phyloP scores from a whole-genome alignment of 2,329 filamentous ascomycete genomes.

The Trichoderma sp. region DNA sequence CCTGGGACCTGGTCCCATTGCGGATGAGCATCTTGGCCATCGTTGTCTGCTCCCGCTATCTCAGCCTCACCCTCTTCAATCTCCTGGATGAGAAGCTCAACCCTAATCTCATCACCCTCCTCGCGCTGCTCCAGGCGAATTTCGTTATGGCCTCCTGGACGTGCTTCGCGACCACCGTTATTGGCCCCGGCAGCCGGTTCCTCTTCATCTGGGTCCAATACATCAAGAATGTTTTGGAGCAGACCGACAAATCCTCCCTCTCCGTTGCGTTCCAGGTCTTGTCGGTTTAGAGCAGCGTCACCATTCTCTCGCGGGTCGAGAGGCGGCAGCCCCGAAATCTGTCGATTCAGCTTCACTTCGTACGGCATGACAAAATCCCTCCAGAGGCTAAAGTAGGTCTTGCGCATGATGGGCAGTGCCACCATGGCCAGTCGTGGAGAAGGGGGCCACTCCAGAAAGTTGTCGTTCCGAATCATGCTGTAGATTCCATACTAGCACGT shows the following conservation, averaged over 20 bases:
- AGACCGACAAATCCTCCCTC: slow-evolving; percentile 40
- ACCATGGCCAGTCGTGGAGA: slow-evolving; percentile 54
- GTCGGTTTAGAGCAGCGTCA: slow-evolving; percentile 28
- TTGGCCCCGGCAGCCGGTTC: slow-evolving; percentile 25
- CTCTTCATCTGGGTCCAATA: slow-evolving; percentile 40
- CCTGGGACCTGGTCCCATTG: slow-evolving; percentile 5
- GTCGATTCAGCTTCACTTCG: slow-evolving; percentile 52
- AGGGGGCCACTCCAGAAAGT: slow-evolving; percentile 56
- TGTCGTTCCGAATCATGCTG: slow-evolving; percentile 47
- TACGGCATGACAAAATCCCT: slow-evolving; percentile 48
- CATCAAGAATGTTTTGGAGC: slow-evolving; percentile 42
- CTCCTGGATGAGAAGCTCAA: slow-evolving; percentile 41
- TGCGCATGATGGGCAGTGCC: slow-evolving; percentile 50
- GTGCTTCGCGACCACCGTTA: background rate
- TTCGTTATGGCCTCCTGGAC: background rate
- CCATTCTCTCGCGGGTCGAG: slow-evolving; percentile 33
- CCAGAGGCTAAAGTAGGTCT: slow-evolving; percentile 51
- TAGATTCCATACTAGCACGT: slow-evolving; percentile 49
- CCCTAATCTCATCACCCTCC: slow-evolving; percentile 34
- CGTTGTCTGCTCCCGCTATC: slow-evolving; percentile 23
- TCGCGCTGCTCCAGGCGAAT: slow-evolving; percentile 16
- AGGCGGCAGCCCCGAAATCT: slow-evolving; percentile 45
- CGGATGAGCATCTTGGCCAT: slow-evolving; percentile 1
- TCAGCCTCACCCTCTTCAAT: slow-evolving; percentile 31
- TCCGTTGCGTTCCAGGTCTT: slow-evolving; percentile 29